phyloP scores from a whole-genome alignment of 345 rosid species.

The Ceriops decandra region DNA sequence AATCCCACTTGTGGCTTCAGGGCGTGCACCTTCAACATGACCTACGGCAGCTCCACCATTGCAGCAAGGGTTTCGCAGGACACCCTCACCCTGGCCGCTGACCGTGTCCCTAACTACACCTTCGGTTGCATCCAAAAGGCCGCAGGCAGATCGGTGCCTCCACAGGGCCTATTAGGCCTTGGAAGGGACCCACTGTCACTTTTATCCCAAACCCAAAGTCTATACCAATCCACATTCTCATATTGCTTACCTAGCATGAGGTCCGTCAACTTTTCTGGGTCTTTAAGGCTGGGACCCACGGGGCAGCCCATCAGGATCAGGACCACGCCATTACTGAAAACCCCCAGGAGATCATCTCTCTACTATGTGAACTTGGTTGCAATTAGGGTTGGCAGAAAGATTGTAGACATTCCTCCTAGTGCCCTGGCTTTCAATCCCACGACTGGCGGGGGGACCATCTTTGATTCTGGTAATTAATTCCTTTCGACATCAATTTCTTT shows the following conservation, averaged over 20 bases:
- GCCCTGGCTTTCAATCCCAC: slow-evolving; percentile 69
- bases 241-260: slow-evolving; percentile 84
- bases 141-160: slow-evolving; percentile 66
- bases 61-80: slow-evolving; percentile 69
- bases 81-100: slow-evolving; percentile 52
- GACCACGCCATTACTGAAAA: slow-evolving; percentile 73
- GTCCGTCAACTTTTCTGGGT: slow-evolving; percentile 73
- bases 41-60: slow-evolving; percentile 71
- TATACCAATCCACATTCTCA: slow-evolving; percentile 76
- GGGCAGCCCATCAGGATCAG: slow-evolving; percentile 72
- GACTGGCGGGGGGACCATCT: slow-evolving; percentile 82
- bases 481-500: not conserved
- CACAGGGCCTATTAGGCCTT: slow-evolving; percentile 81
- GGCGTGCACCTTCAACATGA: slow-evolving; percentile 70
- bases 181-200: slow-evolving; percentile 84
- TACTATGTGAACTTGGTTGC: slow-evolving; percentile 76
- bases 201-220: slow-evolving; percentile 62
- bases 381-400: slow-evolving; percentile 67
- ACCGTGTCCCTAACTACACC: slow-evolving; percentile 57
- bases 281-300: slow-evolving; percentile 73
- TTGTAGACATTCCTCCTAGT: slow-evolving; percentile 61
- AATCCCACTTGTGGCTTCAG: slow-evolving; percentile 58
- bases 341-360: slow-evolving; percentile 76
- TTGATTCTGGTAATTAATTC: slow-evolving; percentile 76
- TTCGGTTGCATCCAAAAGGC: slow-evolving; percentile 75